Base-by-base conservation (phyloP, 78 protist species). In the Dictyostelium citrinum region DNA sequence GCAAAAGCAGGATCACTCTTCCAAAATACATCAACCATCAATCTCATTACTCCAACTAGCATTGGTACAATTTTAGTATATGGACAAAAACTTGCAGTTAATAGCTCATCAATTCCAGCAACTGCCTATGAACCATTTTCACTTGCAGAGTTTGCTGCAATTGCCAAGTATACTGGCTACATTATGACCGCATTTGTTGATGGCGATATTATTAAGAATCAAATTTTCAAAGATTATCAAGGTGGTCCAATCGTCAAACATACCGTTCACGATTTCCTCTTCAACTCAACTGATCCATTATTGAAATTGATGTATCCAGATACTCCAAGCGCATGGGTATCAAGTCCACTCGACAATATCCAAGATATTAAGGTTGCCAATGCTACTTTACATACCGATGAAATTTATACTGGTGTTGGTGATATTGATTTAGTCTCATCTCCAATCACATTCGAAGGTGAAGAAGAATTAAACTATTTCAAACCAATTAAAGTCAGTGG, bases 401-500 rank as follows among this genome's bases (percentile, higher is more conserved):
- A 17, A 39, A 33, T 35, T 5, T 77, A 43, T 29, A 85, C 92
- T 41, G 92, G 92, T 49, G 68, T 60, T 43, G 81, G 61, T 61
- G 92, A 85, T 43, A 45, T 31, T 68, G 39, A 55, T 17, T 14
- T 22, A 7, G 83, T 55, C 2, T 27, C 43, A 24, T 58, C 67
- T 27, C 92, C 92, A 85, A 85, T 76, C 45, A 85, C 92, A 49
- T 85, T 35, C 16, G 78, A 85, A 22, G 83, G 83, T 60, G 35
- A 29, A 5, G 39, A 27, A 33, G 31, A 24, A 41, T n/a, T 60
- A 27, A 60, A 61, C 12, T 85, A 85, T n/a, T 1, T 5, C 24
- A 68, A 12, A 17, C 4, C 7, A 6, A 43, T 76, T 31, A 27
- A 8, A 74, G 92, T 85, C 31, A 14, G 24, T 6, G 92, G 92